These are phyloP conservation scores for Mortierella sp. DNA, from an alignment of 371 early-diverging fungal genomes.

Conservation along the genomic window DNA sequence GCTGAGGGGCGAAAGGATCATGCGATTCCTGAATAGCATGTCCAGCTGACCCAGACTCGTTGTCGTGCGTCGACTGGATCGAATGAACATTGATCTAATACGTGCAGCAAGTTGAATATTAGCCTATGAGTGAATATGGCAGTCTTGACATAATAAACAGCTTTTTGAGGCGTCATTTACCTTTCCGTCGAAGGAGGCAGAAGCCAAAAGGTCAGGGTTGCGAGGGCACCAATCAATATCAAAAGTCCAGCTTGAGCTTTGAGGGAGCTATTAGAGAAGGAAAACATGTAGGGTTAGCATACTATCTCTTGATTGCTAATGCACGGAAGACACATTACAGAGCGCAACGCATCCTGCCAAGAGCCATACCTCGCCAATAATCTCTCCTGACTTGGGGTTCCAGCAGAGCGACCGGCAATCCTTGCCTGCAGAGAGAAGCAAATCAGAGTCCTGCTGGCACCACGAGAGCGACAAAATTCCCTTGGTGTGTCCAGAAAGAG, in stretches of 20 bases:
- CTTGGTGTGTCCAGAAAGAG: slow-evolving; percentile 81
- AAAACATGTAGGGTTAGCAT: not conserved
- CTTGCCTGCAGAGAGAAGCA: slow-evolving; percentile 91
- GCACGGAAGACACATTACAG: not conserved
- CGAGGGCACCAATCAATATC: slow-evolving; percentile 94
- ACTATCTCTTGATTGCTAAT: no score
- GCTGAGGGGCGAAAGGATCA: slow-evolving; percentile 85
- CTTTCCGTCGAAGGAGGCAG: slow-evolving; percentile 92
- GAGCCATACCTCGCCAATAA: slow-evolving; percentile 78
- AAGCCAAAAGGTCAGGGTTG: slow-evolving; percentile 91
- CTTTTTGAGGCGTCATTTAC: slow-evolving; percentile 53
- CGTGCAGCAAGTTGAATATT: slow-evolving; percentile 7
- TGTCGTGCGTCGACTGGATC: slow-evolving; percentile 74
- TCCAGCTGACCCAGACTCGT: slow-evolving; percentile 33
- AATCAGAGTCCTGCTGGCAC: slow-evolving; percentile 93
- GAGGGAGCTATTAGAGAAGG: slow-evolving; percentile 71
- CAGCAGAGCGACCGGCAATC: slow-evolving; percentile 95
- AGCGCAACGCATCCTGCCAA: slow-evolving; percentile 59
- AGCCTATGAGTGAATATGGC: not conserved
- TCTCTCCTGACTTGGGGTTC: slow-evolving; percentile 83
- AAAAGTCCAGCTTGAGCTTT: slow-evolving; percentile 90
- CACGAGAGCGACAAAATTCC: slow-evolving; percentile 93
- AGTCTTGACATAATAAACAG: not conserved
- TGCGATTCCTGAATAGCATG: slow-evolving; percentile 57
- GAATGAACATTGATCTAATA: slow-evolving; percentile 83